Evolutionary conservation across 345 rosid species (phyloP).

Genomic region (Aegle marmelos): DNA sequence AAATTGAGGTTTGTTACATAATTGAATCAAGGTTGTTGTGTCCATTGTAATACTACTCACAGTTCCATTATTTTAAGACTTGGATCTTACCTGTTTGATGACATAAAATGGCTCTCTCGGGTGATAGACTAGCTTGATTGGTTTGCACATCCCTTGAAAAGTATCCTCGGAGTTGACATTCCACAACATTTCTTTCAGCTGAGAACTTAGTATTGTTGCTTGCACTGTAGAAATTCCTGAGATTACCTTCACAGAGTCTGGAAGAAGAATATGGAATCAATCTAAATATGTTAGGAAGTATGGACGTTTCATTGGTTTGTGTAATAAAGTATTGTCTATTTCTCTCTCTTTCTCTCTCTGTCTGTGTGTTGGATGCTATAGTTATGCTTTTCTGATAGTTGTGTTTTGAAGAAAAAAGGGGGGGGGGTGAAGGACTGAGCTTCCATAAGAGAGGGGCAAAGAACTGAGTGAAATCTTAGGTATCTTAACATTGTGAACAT

Average conservation of each 20-base stretch:
- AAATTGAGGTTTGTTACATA: background rate
- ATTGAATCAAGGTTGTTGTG: background rate
- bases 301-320: background rate
- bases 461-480: background rate
- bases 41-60: background rate
- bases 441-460: no score
- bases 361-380: no score
- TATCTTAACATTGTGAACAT: background rate
- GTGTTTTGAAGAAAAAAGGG: no score
- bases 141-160: conserved; percentile 43
- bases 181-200: conserved; percentile 72
- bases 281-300: background rate
- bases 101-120: conserved; percentile 75
- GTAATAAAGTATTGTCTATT: no score
- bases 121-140: conserved; percentile 67
- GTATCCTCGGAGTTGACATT: conserved; percentile 37
- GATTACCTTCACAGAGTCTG: conserved; percentile 65
- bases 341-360: no score
- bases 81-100: conserved; percentile 59
- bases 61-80: background rate
- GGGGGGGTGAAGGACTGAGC: no score
- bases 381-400: no score
- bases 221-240: conserved; percentile 62
- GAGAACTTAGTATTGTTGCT: conserved; percentile 64
- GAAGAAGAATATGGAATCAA: conserved; percentile 15